Evolutionary conservation across 352 stramenopile genomes (phyloP).

Genomic region (Pilasporangium apinafurcum): DNA sequence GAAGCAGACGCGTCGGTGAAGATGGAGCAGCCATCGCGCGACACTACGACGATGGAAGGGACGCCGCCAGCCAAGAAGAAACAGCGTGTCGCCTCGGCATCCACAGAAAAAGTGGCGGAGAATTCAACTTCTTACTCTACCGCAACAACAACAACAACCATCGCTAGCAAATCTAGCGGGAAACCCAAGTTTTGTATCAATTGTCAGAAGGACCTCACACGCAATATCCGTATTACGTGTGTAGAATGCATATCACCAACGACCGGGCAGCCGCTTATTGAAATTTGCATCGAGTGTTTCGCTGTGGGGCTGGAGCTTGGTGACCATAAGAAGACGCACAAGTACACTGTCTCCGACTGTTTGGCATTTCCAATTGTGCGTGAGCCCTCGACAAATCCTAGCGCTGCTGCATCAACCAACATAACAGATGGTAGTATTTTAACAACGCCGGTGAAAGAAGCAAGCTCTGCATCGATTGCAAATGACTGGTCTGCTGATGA

Average conservation of each 20-base stretch:
- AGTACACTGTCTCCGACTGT: slow-evolving; percentile 80
- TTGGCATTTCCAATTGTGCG: slow-evolving; percentile 69
- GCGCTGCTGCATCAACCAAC: slow-evolving; percentile 1
- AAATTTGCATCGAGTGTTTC: slow-evolving; percentile 96
- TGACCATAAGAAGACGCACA: slow-evolving; percentile 75
- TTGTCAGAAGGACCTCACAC: slow-evolving; percentile 79
- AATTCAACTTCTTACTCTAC: not conserved
- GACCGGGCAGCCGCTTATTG: slow-evolving; percentile 42
- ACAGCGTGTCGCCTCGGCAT: slow-evolving; percentile 3
- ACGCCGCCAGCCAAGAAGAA: slow-evolving; percentile 6
- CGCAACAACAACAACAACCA: slow-evolving; percentile 4
- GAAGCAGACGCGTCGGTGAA: not conserved
- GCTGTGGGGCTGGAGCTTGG: slow-evolving; percentile 72
- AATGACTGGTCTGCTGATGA: slow-evolving; percentile 92
- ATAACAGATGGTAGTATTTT: slow-evolving; percentile 8
- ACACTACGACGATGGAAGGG: not conserved
- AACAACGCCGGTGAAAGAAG: not conserved
- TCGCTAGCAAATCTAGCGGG: slow-evolving; percentile 8
- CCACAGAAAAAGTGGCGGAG: not conserved
- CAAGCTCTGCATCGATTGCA: slow-evolving; percentile 5
- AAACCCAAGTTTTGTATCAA: slow-evolving; percentile 83
- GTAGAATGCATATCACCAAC: slow-evolving; percentile 43
- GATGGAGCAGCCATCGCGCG: too few relatives aligned
- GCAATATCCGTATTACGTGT: slow-evolving; percentile 84
- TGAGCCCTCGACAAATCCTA: slow-evolving; percentile 16